Evolutionary conservation across 2,329 filamentous ascomycete genomes (phyloP).

Genomic region (Scolecobasidium constrictum): DNA sequence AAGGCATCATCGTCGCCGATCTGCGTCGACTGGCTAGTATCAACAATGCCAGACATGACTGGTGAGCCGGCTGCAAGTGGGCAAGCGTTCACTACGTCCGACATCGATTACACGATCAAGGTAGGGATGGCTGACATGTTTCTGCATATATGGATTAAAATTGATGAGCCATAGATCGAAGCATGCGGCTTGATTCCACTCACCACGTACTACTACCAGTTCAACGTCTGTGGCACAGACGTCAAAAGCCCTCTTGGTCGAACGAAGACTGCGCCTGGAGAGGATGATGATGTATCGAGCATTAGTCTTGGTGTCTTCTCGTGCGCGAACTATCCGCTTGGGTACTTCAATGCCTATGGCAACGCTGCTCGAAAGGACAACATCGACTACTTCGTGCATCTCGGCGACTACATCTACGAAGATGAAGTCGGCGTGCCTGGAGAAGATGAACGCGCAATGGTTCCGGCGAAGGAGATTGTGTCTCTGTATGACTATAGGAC

Average conservation of each 20-base stretch:
- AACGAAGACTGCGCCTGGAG: constrained; percentile 57
- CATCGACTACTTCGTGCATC: constrained; percentile 16
- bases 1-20: constrained; percentile 47
- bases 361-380: constrained; percentile 13
- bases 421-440: constrained; percentile 25
- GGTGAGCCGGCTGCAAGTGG: constrained; percentile 43
- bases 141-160: too few relatives aligned
- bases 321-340: constrained; percentile 29
- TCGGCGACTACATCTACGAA: constrained; percentile 35
- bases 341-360: constrained; percentile 25
- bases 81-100: constrained; percentile 55
- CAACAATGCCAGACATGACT: constrained; percentile 33
- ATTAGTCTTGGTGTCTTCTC: constrained; percentile 60
- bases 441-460: constrained; percentile 14
- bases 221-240: constrained; percentile 53
- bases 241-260: constrained; percentile 52
- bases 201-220: constrained; percentile 60
- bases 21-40: constrained; percentile 58
- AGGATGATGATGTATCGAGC: constrained; percentile 43
- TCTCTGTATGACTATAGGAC: constrained; percentile 34
- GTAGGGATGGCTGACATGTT: constrained; percentile 24
- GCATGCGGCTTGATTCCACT: constrained; percentile 51
- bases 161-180: constrained; percentile 29
- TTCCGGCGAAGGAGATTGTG: constrained; percentile 37
- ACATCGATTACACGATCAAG: constrained; percentile 68